Evolutionary conservation across 805 yeast genomes (phyloP).

Genomic region (Yarrowia porcina): DNA sequence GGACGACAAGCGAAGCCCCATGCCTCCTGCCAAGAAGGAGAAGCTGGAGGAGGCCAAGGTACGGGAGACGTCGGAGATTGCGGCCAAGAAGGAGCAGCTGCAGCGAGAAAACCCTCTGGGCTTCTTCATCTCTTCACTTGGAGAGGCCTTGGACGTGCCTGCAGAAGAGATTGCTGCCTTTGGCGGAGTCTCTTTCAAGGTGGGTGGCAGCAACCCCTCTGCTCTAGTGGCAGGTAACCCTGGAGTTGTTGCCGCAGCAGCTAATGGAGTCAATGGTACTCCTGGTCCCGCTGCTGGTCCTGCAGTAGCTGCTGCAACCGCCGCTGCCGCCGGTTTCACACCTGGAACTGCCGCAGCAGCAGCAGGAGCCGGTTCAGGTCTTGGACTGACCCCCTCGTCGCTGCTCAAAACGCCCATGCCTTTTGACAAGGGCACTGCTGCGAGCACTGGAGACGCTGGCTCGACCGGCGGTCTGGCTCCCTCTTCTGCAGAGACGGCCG

Average conservation of each 20-base stretch:
- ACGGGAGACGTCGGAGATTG: conserved; percentile 31
- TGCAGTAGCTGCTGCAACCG: conserved; percentile 8
- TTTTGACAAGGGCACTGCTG: conserved; percentile 30
- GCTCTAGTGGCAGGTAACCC: conserved; percentile 11
- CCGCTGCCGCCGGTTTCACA: background rate
- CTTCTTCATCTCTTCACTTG: conserved; percentile 37
- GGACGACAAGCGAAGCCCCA: conserved; percentile 26
- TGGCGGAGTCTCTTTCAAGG: conserved; percentile 18
- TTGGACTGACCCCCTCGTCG: conserved; percentile 10
- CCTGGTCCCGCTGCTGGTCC: conserved; percentile 6
- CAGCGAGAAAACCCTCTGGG: conserved; percentile 36
- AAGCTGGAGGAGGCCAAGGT: conserved; percentile 25
- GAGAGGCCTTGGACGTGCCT: conserved; percentile 38
- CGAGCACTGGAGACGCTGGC: conserved; percentile 27
- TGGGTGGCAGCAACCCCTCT: background rate
- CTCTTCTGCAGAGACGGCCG: background rate
- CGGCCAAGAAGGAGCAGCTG: conserved; percentile 32
- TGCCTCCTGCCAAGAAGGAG: conserved; percentile 30
- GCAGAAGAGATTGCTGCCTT: conserved; percentile 35
- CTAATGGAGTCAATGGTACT: background rate
- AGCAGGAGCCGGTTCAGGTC: background rate
- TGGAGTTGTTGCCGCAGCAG: background rate
- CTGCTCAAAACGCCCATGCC: conserved; percentile 21
- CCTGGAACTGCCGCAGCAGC: background rate
- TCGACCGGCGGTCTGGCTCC: background rate